Conservation (phyloP, 345 rosid genomes). For the Lenwebbia sp. region DNA sequence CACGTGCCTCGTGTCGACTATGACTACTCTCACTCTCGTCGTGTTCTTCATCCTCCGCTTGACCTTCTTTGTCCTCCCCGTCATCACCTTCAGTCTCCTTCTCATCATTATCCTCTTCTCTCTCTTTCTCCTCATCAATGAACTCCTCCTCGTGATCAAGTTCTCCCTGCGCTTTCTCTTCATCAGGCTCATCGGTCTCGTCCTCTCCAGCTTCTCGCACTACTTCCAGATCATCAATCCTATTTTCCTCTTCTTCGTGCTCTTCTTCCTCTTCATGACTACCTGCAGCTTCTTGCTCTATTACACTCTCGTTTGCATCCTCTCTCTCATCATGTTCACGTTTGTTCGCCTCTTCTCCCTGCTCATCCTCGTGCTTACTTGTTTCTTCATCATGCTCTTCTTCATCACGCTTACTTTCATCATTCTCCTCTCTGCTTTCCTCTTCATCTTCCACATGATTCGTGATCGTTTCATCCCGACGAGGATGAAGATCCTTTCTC, state of each 20-base stretch:
- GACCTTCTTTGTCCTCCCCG: conserved; percentile 33
- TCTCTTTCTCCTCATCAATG: conserved; percentile 10
- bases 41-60: conserved; percentile 22
- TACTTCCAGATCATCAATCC: conserved; percentile 15
- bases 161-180: conserved; percentile 2
- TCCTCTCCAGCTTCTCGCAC: conserved; percentile 18
- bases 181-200: conserved; percentile 8
- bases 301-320: conserved; percentile 18
- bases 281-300: conserved; percentile 19
- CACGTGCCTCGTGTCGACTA: conserved; percentile 61
- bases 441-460: background rate
- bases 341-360: conserved; percentile 13
- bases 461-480: conserved; percentile 9
- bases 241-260: conserved; percentile 27
- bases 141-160: conserved; percentile 18
- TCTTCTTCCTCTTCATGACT: conserved; percentile 33
- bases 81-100: conserved; percentile 32
- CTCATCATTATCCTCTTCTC: conserved; percentile 16
- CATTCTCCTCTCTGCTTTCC: conserved; percentile 34
- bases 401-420: background rate
- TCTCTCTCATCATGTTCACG: conserved; percentile 8
- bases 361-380: background rate
- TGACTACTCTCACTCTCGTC: conserved; percentile 24
- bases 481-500: conserved; percentile 66
- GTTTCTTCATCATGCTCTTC: conserved; percentile 26